Evolutionary conservation across 305 asterid genomes (phyloP).

Genomic region (Lippia alba): DNA sequence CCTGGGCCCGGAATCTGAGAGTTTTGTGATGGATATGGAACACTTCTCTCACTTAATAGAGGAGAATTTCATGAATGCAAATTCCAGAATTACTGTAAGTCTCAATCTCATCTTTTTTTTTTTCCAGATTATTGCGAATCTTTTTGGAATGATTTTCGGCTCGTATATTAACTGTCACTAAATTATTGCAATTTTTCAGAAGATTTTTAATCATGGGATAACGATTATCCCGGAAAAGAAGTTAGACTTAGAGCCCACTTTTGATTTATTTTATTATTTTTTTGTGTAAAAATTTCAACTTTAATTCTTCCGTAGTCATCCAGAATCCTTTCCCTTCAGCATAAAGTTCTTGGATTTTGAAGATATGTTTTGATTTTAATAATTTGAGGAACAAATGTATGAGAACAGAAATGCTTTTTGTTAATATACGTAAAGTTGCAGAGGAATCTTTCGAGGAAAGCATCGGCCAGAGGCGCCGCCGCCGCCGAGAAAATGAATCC

Average conservation of each 20-base stretch:
- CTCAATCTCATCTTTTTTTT: neutral
- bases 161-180: neutral
- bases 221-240: neutral
- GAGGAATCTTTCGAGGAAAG: constrained; percentile 4
- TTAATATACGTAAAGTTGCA: neutral
- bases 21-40: neutral
- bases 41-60: constrained; percentile 5
- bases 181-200: neutral
- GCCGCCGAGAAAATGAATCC: neutral
- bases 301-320: neutral
- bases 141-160: too few relatives aligned
- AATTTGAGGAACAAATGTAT: too few relatives aligned
- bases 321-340: neutral
- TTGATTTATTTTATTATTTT: too few relatives aligned
- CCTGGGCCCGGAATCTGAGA: neutral
- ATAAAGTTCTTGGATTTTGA: neutral
- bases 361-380: too few relatives aligned
- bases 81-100: constrained; percentile 7
- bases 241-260: neutral
- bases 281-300: neutral
- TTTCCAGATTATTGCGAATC: neutral
- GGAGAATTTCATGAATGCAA: neutral
- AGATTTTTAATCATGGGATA: neutral
- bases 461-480: neutral
- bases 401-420: neutral